Conservation (phyloP, 1,284 basidiomycete species). For the Inonotus obliquus region DNA sequence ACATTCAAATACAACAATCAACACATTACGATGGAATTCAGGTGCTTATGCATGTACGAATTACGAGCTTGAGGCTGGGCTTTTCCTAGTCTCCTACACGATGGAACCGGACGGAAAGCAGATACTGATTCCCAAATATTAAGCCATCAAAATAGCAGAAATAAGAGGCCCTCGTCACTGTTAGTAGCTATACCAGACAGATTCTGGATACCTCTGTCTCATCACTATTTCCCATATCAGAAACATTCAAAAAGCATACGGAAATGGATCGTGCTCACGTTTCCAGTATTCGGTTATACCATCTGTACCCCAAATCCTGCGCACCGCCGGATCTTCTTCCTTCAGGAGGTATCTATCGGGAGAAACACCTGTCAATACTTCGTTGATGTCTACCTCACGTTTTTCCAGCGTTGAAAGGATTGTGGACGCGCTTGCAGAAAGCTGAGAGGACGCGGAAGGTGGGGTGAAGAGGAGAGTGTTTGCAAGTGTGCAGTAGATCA, state of each 20-base stretch:
- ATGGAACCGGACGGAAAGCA: too few species aligned
- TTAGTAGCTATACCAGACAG: conserved; percentile 10
- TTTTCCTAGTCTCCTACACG: too few species aligned
- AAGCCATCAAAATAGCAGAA: too few species aligned
- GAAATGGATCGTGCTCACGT: not conserved
- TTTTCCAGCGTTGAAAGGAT: not conserved
- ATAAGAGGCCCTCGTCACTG: too few species aligned
- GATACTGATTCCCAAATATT: too few species aligned
- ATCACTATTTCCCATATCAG: conserved; percentile 4
- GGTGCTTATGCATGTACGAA: too few species aligned
- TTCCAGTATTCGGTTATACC: conserved; percentile 9
- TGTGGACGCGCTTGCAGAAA: not conserved
- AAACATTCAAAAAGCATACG: not conserved
- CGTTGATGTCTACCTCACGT: conserved; percentile 6
- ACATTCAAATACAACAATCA: too few species aligned
- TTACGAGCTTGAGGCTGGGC: too few species aligned
- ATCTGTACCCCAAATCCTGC: conserved; percentile 8
- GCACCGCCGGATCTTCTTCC: conserved; percentile 5
- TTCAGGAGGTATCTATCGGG: conserved; percentile 3
- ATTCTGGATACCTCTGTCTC: conserved; percentile 4
- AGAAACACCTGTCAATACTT: not conserved
- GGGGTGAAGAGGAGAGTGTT: not conserved
- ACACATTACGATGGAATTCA: too few species aligned
- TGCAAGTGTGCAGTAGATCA: conserved; percentile 12
- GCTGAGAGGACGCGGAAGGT: not conserved